Evolutionary conservation across 2,329 filamentous ascomycete species (phyloP), one percentile per base, ranked within the genome.

Genomic region (Pyricularia sp.): DNA sequence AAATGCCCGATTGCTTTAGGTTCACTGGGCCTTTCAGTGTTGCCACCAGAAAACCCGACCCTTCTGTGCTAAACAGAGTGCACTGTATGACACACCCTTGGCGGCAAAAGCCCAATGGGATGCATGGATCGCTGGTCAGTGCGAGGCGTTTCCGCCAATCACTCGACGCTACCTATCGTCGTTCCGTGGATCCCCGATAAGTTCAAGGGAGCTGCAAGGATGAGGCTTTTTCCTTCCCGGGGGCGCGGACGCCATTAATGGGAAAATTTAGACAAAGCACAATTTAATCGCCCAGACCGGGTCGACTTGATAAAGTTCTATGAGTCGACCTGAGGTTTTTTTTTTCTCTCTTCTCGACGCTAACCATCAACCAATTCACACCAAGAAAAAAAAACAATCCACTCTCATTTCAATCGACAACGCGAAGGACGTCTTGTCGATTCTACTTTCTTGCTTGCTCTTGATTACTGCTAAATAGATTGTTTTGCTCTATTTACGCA

Each of bases 121-220:
- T 61, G 12, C 58, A n/a, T n/a, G n/a, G 58, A 25, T 26, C 5
- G 11, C n/a, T 61, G 58, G 58, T 61, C 58, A 12, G 58, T 61
- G 58, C 58, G 25, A 25, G n/a, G 9, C 10, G 1, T 26, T 61
- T 61, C 25, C 10, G 58, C 58, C 58, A 61, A 61, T 26, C 58
- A 61, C n/a, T 25, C n/a, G n/a, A 14, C 7, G 58, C n/a, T 23
- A 61, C 58, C 26, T 61, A 61, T 26, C n/a, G 14, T 61, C 25
- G 58, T 61, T 61, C 58, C 58, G 58, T 61, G 58, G 58, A 61
- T 61, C 58, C 58, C 58, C 58, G 58, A 61, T 61, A 61, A 61
- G 25, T 61, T 9, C 33, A 33, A 36, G 11, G 33, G 33, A 36
- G 33, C 31, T 36, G 9, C 58, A 61, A 23, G 58, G 58, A 61